phyloP scores from a whole-genome alignment of 345 rosid species.

The Populus deltoides region DNA sequence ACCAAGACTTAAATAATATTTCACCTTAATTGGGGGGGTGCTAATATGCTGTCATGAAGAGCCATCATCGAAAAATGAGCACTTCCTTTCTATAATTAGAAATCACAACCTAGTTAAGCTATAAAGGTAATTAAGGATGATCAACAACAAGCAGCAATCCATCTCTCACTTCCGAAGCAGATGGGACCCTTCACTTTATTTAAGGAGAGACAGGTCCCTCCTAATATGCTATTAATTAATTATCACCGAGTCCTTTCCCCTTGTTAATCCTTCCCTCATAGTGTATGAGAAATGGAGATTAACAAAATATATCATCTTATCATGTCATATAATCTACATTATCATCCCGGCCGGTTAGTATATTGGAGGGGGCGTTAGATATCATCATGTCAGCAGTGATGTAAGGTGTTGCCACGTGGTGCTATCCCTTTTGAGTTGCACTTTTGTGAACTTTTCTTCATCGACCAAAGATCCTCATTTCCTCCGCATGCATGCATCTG shows the following conservation, averaged over 20 bases:
- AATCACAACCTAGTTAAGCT: not conserved
- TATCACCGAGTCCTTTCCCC: not conserved
- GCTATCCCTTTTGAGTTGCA: not conserved
- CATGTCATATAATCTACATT: conserved; percentile 21
- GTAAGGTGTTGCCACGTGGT: conserved; percentile 2
- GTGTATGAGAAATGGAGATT: not conserved
- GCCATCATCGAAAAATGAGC: not conserved
- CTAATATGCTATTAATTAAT: not conserved
- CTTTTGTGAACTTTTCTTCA: not conserved
- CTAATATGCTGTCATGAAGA: not conserved
- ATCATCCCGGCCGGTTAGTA: conserved; percentile 15
- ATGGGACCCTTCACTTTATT: conserved; percentile 17
- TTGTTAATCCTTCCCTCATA: not conserved
- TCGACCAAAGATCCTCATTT: not conserved
- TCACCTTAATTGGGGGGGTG: not conserved
- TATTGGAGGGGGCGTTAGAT: not conserved
- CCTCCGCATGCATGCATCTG: not conserved
- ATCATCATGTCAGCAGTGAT: not conserved
- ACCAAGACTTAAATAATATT: not conserved
- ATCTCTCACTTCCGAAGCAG: conserved; percentile 20
- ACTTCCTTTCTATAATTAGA: conserved; percentile 17
- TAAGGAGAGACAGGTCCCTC: conserved; percentile 8
- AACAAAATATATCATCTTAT: conserved; percentile 27
- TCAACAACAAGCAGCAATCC: not conserved
- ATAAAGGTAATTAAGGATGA: not conserved